Conservation (phyloP, 345 rosid genomes). For the Arabis alpina region DNA sequence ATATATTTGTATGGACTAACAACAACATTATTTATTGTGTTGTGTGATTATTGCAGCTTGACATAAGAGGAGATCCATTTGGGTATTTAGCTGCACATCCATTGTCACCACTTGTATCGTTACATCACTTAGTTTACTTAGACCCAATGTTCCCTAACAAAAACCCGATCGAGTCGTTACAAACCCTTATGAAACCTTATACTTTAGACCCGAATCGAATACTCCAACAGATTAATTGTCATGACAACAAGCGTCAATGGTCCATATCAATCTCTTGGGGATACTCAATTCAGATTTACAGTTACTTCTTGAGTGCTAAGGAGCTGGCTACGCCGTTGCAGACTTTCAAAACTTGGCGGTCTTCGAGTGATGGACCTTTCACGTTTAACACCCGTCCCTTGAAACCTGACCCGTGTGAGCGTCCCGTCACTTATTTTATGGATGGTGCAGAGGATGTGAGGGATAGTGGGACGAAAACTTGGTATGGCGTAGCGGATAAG, state of each 20-base stretch:
- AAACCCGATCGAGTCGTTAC: slow-evolving; percentile 54
- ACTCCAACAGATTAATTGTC: slow-evolving; percentile 69
- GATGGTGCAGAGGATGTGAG: slow-evolving; percentile 53
- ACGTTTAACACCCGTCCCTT: slow-evolving; percentile 65
- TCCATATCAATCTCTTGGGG: slow-evolving; percentile 87
- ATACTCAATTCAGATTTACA: slow-evolving; percentile 72
- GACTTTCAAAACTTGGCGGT: slow-evolving; percentile 83
- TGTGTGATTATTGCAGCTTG: slow-evolving; percentile 54
- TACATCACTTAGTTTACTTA: slow-evolving; percentile 71
- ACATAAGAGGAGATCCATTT: slow-evolving; percentile 71
- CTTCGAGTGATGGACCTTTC: slow-evolving; percentile 64
- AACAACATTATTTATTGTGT: slow-evolving; percentile 5
- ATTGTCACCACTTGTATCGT: slow-evolving; percentile 63
- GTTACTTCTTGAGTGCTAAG: slow-evolving; percentile 45
- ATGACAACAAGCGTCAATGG: slow-evolving; percentile 64
- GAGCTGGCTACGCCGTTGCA: slow-evolving; percentile 61
- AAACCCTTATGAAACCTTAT: slow-evolving; percentile 53
- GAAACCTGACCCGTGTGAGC: slow-evolving; percentile 53
- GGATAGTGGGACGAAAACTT: slow-evolving; percentile 54
- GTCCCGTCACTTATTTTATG: slow-evolving; percentile 62
- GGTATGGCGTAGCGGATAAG: slow-evolving; percentile 45
- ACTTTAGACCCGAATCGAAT: slow-evolving; percentile 62
- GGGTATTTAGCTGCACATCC: slow-evolving; percentile 89
- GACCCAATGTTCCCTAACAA: slow-evolving; percentile 62
- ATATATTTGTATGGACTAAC: background rate